A percentile compares a stretch with the other conserved stretches of the same genome.
These are phyloP conservation scores for Penicillium sp. DNA, from an alignment of 2,329 filamentous ascomycete species.

Conservation along the genomic window DNA sequence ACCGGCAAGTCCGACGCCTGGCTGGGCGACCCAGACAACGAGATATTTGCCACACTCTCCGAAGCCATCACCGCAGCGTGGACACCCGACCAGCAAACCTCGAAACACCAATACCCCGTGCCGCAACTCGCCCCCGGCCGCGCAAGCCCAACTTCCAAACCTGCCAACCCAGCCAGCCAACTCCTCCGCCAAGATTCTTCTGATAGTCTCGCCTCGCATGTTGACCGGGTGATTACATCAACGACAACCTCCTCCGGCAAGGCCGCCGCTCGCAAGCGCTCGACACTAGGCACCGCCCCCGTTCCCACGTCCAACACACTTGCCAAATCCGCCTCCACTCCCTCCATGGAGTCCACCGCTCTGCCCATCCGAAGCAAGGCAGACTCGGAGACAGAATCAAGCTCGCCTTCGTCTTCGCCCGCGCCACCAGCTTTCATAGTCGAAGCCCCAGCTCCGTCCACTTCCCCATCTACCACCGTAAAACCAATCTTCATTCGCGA, in stretches of 20 bases:
- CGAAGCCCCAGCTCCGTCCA: neutral
- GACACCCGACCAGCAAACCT: conserved; percentile 52
- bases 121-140: conserved; percentile 20
- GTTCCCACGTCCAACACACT: conserved; percentile 46
- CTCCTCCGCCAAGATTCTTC: conserved; percentile 39
- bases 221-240: conserved; percentile 43
- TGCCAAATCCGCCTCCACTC: conserved; percentile 26
- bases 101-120: conserved; percentile 38
- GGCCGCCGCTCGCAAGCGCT: conserved; percentile 30
- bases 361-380: conserved; percentile 15
- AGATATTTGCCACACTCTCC: conserved; percentile 87
- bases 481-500: conserved; percentile 88
- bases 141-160: conserved; percentile 9
- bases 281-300: conserved; percentile 22
- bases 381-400: neutral
- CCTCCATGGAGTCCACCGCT: conserved; percentile 10
- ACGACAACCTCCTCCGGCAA: conserved; percentile 38
- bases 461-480: conserved; percentile 9
- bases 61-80: conserved; percentile 82
- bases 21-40: conserved; percentile 88
- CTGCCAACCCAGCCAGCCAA: conserved; percentile 19
- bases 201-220: conserved; percentile 43
- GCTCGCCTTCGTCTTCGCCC: neutral
- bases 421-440: neutral
- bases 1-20: conserved; percentile 95